A percentile compares a stretch with the other conserved stretches of the same genome.
These are phyloP conservation scores for Nadsonia starkeyi-henricii DNA, from an alignment of 1,139 yeast species.

Conservation along the genomic window DNA sequence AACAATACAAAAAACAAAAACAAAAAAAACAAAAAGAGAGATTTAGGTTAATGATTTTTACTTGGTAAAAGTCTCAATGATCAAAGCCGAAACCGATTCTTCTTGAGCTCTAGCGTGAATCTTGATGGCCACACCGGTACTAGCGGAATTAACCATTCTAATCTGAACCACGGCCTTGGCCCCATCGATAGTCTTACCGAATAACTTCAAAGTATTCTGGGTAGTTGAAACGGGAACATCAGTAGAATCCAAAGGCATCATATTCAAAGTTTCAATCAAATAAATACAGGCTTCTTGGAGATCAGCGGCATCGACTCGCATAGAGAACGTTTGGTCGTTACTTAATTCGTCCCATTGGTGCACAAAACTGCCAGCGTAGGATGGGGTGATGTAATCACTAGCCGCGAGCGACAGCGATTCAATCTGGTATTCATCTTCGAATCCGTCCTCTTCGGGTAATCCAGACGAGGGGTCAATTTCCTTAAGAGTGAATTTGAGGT, in stretches of 20 bases:
- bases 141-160: conserved; percentile 59
- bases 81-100: conserved; percentile 19
- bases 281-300: conserved; percentile 37
- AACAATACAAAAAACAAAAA: not conserved
- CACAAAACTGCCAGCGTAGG: conserved; percentile 67
- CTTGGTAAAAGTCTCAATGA: conserved; percentile 18
- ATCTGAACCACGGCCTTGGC: conserved; percentile 54
- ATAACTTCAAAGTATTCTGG: conserved; percentile 60
- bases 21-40: conserved; percentile 8
- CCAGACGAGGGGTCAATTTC: conserved; percentile 70
- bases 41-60: not conserved
- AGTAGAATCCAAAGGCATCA: conserved; percentile 71
- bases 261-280: conserved; percentile 30
- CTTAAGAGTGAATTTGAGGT: conserved; percentile 60
- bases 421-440: conserved; percentile 84
- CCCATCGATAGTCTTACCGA: conserved; percentile 69
- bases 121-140: conserved; percentile 67
- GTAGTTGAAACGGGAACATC: conserved; percentile 50
- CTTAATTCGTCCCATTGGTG: conserved; percentile 61
- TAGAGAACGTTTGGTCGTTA: conserved; percentile 26
- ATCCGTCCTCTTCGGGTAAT: conserved; percentile 69
- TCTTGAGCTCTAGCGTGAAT: conserved; percentile 56
- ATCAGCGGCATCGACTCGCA: conserved; percentile 25
- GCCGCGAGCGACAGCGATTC: conserved; percentile 65
- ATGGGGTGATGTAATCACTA: conserved; percentile 72